Evolutionary conservation across 2,329 filamentous ascomycete species (phyloP).

Genomic region (Magnaporthales sp.): DNA sequence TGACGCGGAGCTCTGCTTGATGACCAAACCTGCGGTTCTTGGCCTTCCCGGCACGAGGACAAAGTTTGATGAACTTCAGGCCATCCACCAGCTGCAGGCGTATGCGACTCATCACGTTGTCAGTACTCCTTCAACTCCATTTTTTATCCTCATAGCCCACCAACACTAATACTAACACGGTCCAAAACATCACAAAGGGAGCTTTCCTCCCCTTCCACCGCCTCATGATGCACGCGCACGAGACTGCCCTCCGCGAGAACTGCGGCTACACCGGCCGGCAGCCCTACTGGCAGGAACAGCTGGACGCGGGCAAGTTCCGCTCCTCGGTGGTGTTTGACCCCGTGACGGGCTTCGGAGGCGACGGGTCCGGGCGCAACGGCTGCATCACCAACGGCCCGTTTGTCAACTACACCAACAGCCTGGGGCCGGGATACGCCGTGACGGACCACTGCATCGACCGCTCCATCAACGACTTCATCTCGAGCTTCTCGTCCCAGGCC

Average conservation of each 20-base stretch:
- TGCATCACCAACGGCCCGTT: constrained; percentile 13
- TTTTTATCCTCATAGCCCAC: not conserved
- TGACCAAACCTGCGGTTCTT: constrained; percentile 13
- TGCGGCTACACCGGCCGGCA: constrained; percentile 20
- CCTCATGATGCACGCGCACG: constrained; percentile 19
- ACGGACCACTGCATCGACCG: constrained; percentile 14
- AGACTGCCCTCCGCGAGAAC: constrained; percentile 16
- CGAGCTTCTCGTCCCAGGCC: not conserved
- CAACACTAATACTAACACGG: not conserved
- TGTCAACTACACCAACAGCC: constrained; percentile 11
- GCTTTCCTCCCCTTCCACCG: constrained; percentile 22
- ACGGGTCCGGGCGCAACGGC: constrained; percentile 5
- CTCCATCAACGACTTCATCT: constrained; percentile 4
- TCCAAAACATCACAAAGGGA: constrained; percentile 9
- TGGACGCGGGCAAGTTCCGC: constrained; percentile 10
- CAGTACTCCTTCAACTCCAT: not conserved
- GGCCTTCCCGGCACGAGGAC: constrained; percentile 13
- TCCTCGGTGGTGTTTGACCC: constrained; percentile 10
- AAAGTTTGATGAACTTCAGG: constrained; percentile 18
- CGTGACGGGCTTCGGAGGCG: constrained; percentile 11
- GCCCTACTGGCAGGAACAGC: constrained; percentile 14
- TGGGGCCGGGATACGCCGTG: constrained; percentile 12
- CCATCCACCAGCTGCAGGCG: constrained; percentile 16
- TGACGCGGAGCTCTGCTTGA: constrained; percentile 19
- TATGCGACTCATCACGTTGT: constrained; percentile 13